Evolutionary conservation across 306 rosid species (phyloP).

Genomic region (Erythrophleum fordii): DNA sequence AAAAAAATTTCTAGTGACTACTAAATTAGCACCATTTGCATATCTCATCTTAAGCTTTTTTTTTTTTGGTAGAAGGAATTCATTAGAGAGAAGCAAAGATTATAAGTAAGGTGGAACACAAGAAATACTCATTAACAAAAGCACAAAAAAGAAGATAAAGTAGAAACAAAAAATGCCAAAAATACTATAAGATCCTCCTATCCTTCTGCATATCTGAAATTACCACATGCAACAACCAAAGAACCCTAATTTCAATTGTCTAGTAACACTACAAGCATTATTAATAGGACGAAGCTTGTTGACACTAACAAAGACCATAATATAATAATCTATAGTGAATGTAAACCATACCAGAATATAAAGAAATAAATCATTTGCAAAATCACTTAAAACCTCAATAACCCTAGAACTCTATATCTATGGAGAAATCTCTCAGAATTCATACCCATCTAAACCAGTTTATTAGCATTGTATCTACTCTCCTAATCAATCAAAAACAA

Average conservation of each 20-base stretch:
- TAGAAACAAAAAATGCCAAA: not conserved
- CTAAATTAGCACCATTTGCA: slow-evolving; percentile 5
- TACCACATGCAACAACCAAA: slow-evolving; percentile 11
- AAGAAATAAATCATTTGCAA: slow-evolving; percentile 21
- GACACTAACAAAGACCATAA: not conserved
- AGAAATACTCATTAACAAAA: not conserved
- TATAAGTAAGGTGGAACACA: not conserved
- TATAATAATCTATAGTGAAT: not conserved
- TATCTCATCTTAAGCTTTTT: slow-evolving; percentile 4
- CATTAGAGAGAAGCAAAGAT: not conserved
- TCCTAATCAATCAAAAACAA: not conserved
- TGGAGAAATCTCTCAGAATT: slow-evolving; percentile 1
- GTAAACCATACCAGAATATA: slow-evolving; percentile 27
- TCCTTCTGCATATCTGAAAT: not conserved
- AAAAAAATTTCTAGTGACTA: slow-evolving; percentile 10
- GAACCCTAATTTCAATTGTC: not conserved
- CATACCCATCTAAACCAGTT: not conserved
- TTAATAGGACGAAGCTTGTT: slow-evolving; percentile 1
- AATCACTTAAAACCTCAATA: slow-evolving; percentile 22
- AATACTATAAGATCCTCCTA: not conserved
- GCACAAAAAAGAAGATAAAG: not conserved
- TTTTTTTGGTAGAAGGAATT: not conserved
- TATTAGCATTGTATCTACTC: slow-evolving; percentile 22
- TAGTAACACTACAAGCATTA: slow-evolving; percentile 9
- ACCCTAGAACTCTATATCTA: not conserved